Evolutionary conservation across 441 rosid species (phyloP).

Genomic region (Rhodomyrtus psidioides): DNA sequence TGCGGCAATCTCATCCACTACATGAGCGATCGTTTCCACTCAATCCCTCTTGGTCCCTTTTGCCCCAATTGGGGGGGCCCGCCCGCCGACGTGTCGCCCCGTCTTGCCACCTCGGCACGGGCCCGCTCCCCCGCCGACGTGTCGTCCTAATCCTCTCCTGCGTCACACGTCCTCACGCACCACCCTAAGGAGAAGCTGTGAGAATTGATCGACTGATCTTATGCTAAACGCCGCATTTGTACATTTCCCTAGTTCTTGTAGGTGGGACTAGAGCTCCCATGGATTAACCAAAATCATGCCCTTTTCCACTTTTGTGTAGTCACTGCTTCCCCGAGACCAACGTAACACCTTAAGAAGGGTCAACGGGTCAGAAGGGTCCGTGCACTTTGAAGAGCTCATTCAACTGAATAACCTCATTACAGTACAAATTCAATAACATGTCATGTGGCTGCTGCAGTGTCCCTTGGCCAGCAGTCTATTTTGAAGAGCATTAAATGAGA

Average conservation of each 20-base stretch:
- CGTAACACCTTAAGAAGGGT: not conserved
- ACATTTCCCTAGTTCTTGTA: not conserved
- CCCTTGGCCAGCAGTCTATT: not conserved
- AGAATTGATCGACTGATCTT: not conserved
- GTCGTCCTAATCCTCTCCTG: not conserved
- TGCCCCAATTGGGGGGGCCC: accelerated
- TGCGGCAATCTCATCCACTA: not conserved
- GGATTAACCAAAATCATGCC: not conserved
- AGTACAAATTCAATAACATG: not conserved
- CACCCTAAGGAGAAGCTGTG: not conserved
- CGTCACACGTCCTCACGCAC: not conserved
- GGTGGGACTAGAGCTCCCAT: not conserved
- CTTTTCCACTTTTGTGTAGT: not conserved
- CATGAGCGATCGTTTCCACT: not conserved
- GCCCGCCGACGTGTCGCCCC: not conserved
- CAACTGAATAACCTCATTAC: not conserved
- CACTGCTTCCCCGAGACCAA: not conserved
- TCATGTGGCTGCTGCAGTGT: not conserved
- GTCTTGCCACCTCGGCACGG: not conserved
- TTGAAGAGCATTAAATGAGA: not conserved
- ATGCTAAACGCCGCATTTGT: not conserved
- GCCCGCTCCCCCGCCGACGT: not conserved
- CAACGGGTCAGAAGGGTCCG: not conserved
- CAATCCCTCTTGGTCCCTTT: not conserved
- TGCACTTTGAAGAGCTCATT: not conserved